Conservation (phyloP, 2,329 filamentous ascomycete species). For the Thielaviopsis punctulata region DNA sequence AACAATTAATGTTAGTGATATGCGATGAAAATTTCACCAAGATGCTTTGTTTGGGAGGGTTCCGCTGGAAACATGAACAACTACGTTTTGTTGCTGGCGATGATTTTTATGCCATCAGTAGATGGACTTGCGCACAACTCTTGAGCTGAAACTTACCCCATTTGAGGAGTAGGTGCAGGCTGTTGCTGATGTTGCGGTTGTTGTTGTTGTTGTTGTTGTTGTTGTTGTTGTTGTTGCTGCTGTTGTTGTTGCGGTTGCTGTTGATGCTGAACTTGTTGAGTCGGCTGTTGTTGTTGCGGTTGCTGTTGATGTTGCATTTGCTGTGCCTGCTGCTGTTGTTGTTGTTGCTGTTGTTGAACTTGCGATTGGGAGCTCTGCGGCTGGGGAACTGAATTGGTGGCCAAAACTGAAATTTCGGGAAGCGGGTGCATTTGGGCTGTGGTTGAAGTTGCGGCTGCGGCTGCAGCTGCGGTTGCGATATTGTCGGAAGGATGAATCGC, state of each 20-base stretch:
- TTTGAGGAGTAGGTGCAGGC: slow-evolving; percentile 21
- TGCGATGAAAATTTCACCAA: background rate
- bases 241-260: background rate
- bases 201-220: background rate
- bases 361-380: background rate
- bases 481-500: background rate
- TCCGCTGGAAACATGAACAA: too few species aligned
- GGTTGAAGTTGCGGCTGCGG: background rate
- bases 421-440: background rate
- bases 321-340: background rate
- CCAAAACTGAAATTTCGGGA: background rate
- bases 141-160: slow-evolving; percentile 24
- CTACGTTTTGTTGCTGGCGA: too few species aligned
- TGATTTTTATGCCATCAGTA: background rate
- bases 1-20: slow-evolving; percentile 2
- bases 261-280: background rate
- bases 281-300: background rate
- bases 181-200: background rate
- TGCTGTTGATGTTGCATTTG: background rate
- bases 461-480: background rate
- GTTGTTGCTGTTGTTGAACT: slow-evolving; percentile 2
- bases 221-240: background rate
- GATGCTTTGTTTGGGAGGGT: background rate
- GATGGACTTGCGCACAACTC: background rate
- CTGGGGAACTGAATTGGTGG: background rate